Conservation (phyloP, 2,329 filamentous ascomycete species). For the Mycosphaerella sp. region DNA sequence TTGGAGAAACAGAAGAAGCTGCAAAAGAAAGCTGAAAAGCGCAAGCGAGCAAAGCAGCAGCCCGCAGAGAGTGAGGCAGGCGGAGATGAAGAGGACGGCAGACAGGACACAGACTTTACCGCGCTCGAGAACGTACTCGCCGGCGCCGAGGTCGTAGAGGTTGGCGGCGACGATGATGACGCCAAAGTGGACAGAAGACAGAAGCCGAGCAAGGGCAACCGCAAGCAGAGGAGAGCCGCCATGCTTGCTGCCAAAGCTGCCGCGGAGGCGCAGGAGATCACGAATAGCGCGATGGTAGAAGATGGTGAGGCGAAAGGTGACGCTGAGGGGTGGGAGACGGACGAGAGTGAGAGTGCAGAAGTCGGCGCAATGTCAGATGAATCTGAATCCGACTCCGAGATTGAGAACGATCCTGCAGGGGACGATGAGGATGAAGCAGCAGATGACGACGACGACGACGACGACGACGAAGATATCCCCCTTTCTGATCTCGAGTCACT, state of each 20-base stretch:
- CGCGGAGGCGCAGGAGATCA: conserved; percentile 18
- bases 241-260: conserved; percentile 17
- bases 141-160: conserved; percentile 24
- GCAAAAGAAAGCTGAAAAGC: conserved; percentile 53
- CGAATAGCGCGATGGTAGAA: conserved; percentile 31
- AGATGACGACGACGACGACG: conserved; percentile 38
- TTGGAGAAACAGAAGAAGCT: conserved; percentile 55
- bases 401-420: conserved; percentile 30
- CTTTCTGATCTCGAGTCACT: conserved; percentile 79
- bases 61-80: conserved; percentile 45
- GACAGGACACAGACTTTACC: conserved; percentile 27
- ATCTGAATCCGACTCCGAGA: conserved; percentile 36
- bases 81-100: conserved; percentile 31
- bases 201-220: conserved; percentile 16
- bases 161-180: conserved; percentile 20
- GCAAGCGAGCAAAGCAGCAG: conserved; percentile 35
- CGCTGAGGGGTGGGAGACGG: conserved; percentile 30
- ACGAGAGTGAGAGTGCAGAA: conserved; percentile 35
- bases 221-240: conserved; percentile 14
- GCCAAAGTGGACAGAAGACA: conserved; percentile 5
- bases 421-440: conserved; percentile 38
- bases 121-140: conserved; percentile 28
- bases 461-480: conserved; percentile 69
- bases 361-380: conserved; percentile 27
- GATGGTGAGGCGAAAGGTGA: conserved; percentile 24